Evolutionary conservation across 2,329 filamentous ascomycete genomes (phyloP).

Genomic region (Epichloe baconii): DNA sequence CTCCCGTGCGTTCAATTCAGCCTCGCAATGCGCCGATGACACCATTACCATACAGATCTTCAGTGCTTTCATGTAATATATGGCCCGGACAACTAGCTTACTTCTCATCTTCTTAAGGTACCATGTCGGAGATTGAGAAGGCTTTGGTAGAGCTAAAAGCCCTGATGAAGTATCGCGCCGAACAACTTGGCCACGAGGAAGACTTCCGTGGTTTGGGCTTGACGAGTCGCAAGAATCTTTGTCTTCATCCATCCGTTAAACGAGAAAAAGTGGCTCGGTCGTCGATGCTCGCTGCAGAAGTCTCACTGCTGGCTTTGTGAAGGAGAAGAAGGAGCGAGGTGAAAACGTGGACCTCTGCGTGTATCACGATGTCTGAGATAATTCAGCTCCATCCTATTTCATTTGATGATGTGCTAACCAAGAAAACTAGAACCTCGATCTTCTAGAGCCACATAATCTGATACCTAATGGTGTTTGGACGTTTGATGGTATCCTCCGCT

Average conservation of each 20-base stretch:
- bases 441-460: slow-evolving; percentile 87
- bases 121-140: slow-evolving; percentile 99
- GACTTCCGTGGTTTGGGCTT: slow-evolving; percentile 87
- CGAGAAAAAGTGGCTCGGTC: slow-evolving; percentile 87
- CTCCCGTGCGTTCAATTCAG: slow-evolving; percentile 47
- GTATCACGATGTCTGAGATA: slow-evolving; percentile 67
- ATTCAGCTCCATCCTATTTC: not conserved
- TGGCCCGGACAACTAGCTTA: not conserved
- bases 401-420: not conserved
- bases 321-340: slow-evolving; percentile 90
- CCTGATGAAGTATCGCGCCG: slow-evolving; percentile 85
- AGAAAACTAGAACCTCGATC: slow-evolving; percentile 61
- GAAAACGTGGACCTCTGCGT: slow-evolving; percentile 90
- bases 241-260: slow-evolving; percentile 90
- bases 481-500: slow-evolving; percentile 73
- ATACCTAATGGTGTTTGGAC: slow-evolving; percentile 95
- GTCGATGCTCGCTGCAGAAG: slow-evolving; percentile 95
- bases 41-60: not conserved
- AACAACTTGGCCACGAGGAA: slow-evolving; percentile 81
- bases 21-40: not conserved
- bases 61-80: not conserved
- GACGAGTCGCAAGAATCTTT: slow-evolving; percentile 94
- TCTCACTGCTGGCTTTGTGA: slow-evolving; percentile 90
- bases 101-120: slow-evolving; percentile 34
- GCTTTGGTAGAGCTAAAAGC: slow-evolving; percentile 81